phyloP scores from a whole-genome alignment of 768 basidiomycete genomes.

The Phlebiopsis flavidoalba region DNA sequence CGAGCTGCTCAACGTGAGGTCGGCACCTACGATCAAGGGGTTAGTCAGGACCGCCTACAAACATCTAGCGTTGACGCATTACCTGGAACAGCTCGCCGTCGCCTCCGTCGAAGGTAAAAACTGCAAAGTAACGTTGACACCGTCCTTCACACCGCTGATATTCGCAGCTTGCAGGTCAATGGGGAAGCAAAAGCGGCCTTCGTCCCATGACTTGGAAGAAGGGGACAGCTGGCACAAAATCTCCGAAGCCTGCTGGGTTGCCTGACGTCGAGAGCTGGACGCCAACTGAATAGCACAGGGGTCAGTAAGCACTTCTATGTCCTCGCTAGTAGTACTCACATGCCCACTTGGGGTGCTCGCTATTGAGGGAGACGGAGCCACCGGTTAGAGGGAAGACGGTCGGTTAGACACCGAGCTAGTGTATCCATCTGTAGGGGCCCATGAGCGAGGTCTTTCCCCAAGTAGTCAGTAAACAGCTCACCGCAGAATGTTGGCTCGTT shows the following conservation, averaged over 20 bases:
- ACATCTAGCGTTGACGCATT: conserved; percentile 3
- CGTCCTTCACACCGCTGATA: conserved; percentile 48
- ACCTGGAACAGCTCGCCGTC: conserved; percentile 73
- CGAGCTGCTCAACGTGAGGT: conserved; percentile 60
- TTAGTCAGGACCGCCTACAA: background rate
- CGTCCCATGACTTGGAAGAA: conserved; percentile 49
- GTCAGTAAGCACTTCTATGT: background rate
- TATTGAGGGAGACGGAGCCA: conserved; percentile 58
- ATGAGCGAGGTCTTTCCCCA: background rate
- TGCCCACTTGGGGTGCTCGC: conserved; percentile 60
- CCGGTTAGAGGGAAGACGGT: conserved; percentile 63
- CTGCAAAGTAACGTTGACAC: conserved; percentile 75
- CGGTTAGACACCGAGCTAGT: conserved; percentile 45
- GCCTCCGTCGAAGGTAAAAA: conserved; percentile 63
- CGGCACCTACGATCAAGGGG: conserved; percentile 49
- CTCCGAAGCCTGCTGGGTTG: conserved; percentile 56
- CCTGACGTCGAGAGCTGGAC: conserved; percentile 47
- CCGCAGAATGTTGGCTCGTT: conserved; percentile 65
- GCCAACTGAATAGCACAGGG: conserved; percentile 34
- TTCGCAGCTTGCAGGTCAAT: conserved; percentile 51
- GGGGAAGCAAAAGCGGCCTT: conserved; percentile 63
- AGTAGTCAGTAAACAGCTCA: conserved; percentile 17
- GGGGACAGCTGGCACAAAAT: conserved; percentile 52
- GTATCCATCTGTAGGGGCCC: conserved; percentile 56
- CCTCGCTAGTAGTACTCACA: conserved; percentile 31